phyloP scores from a whole-genome alignment of 2,329 filamentous ascomycete species.

The Cryphonectria carpinicola region DNA sequence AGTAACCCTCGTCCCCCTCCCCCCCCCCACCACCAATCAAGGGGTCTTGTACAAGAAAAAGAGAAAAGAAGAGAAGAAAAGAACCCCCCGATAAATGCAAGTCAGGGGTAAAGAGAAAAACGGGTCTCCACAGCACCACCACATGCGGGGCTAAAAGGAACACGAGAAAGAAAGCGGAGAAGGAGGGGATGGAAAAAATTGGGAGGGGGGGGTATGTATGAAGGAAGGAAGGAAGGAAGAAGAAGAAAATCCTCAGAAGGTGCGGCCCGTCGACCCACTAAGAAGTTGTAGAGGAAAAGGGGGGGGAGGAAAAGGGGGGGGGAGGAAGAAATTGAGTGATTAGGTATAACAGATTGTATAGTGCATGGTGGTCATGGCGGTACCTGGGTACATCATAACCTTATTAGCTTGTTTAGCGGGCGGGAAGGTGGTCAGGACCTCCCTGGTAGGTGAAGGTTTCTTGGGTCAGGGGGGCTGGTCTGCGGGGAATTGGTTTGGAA shows the following conservation, averaged over 20 bases:
- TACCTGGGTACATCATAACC: not conserved
- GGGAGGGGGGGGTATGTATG: too few species aligned
- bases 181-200: not conserved
- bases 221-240: not conserved
- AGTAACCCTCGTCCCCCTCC: too few species aligned
- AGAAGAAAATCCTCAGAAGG: slow-evolving; percentile 3
- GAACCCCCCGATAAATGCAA: slow-evolving; percentile 11
- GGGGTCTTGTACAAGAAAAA: too few species aligned
- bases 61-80: too few species aligned
- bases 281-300: not conserved
- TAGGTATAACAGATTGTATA: too few species aligned
- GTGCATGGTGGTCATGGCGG: not conserved
- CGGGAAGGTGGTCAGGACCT: not conserved
- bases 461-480: not conserved
- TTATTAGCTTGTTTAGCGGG: slow-evolving; percentile 3
- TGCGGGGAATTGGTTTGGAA: not conserved
- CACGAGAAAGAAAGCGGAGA: slow-evolving; percentile 11
- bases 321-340: not conserved
- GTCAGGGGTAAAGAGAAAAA: not conserved
- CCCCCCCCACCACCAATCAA: not conserved
- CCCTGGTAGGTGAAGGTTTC: not conserved
- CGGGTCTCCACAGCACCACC: not conserved
- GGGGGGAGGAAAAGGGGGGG: not conserved
- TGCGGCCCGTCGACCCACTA: slow-evolving; percentile 11
- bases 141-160: not conserved